Base-by-base conservation (phyloP, 805 yeast genomes). In the Schizosaccharomyces lindneri region DNA sequence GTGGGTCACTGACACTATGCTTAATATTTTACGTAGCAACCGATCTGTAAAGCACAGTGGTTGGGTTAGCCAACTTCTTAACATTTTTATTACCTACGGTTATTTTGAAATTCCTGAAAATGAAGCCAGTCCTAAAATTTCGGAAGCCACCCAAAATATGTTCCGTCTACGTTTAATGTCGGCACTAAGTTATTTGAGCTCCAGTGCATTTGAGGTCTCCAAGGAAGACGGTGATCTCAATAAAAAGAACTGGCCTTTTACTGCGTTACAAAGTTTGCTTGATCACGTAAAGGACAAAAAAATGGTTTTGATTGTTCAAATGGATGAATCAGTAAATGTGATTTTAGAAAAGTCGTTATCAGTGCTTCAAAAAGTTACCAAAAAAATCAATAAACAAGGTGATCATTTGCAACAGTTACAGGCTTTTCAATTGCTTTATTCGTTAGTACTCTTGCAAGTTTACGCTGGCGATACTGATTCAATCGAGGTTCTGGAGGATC, bases 391-490 rank as follows among this genome's bases (percentile, higher is more conserved):
- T 3, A 74, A 72, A 55, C 72, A 63, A 55, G 69, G 72, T 63
- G 64, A 68, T 46, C 71, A 75, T 63, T 29, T 24, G n/a, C 57
- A 51, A 51, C 78, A 80, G 65, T 69, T 82, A 64, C 73, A 74
- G 63, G 84, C 87, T 55, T 83, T 90, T 67, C 94, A 87, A 70
- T 73, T 86, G 46, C 73, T 90, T 57, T 79, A 85, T 62, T 83
- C 95, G 0, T 80, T 85, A 78, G 83, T 83, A 3, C 71, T 88
- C 27, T 68, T 90, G 15, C 95, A 87, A 69, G 75, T 89, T 43
- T 88, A 82, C 68, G 74, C 81, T 62, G 94, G 89, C 29, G 73
- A 78, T 61, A 69, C 81, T 5, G 97, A 90, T 64, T 83, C 95
- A 0, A 79, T 85, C 5, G 75, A 80, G 43, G 81, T 87, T 19